Base-by-base conservation (phyloP, 371 early-diverging fungal species). In the Blakeslea trispora region DNA sequence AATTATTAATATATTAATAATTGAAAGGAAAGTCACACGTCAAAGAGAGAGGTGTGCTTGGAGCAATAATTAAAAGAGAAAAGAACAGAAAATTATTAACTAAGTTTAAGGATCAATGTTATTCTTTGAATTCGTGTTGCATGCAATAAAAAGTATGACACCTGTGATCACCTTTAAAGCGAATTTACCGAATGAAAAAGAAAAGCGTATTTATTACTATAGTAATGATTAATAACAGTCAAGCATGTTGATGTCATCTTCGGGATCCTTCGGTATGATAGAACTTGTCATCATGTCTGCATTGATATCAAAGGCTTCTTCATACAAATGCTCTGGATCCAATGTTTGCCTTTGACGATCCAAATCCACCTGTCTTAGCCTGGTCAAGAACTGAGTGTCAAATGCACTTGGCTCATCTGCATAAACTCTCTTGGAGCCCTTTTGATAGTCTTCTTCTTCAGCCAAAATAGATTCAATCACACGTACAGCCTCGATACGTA, bases 221-320 rank as follows among this genome's bases (percentile, higher is more conserved):
- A 35, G 13, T 40, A 28, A 3, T 28, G 28, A 5, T 55, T 23
- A 64, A n/a, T 64, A 53, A 17, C 64, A 64, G 47, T 64, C 64
- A 46, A 64, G 35, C 59, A 59, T 52, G 15, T 59, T 59, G 0
- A 59, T 48, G 59, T 59, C 63, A 49, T 59, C 64, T 5, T 64
- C 55, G 21, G 59, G 55, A 28, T 63, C 40, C n/a, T 21, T 42
- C 17, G 64, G 59, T 11, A 63, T 48, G n/a, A 57, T 63, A 14
- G 63, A 63, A 1, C 53, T 57, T 31, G 66, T 75, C 75, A 75
- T 75, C 72, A 69, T 68, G 17, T 54, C 59, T 3, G 70, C 63
- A 63, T 69, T 65, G 43, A 75, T 69, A 43, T 67, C 75, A 45
- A 75, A 63, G 11, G 73, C 69, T 55, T 76, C 77, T 52, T 70